Evolutionary conservation across 1,284 basidiomycete genomes (phyloP).

Genomic region (Leccinum huronense): DNA sequence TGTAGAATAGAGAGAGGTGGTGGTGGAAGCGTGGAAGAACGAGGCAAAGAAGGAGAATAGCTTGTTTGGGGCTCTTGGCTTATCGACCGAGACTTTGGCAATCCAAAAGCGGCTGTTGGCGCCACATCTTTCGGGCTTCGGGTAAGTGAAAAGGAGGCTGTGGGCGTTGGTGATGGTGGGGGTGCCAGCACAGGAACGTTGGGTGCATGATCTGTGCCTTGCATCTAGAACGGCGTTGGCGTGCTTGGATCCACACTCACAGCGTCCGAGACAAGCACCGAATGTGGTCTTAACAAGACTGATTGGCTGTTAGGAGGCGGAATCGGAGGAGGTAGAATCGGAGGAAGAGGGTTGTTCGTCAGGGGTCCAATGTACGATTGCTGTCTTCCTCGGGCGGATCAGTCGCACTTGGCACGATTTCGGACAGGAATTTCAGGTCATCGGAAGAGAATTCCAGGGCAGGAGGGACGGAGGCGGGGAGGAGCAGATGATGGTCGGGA

Average conservation of each 20-base stretch:
- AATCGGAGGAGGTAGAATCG: background rate
- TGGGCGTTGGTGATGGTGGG: slow-evolving; percentile 20
- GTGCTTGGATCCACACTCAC: background rate
- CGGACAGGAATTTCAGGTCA: slow-evolving; percentile 72
- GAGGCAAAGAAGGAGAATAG: slow-evolving; percentile 12
- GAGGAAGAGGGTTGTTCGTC: slow-evolving; percentile 39
- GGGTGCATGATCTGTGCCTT: background rate
- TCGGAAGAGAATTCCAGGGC: slow-evolving; percentile 65
- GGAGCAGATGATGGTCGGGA: too few relatives aligned
- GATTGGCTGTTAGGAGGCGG: background rate
- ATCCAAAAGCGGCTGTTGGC: slow-evolving; percentile 2
- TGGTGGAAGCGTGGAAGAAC: slow-evolving; percentile 15
- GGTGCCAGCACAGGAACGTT: slow-evolving; percentile 15
- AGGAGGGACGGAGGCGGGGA: too few relatives aligned
- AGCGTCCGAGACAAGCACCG: background rate
- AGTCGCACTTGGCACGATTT: slow-evolving; percentile 59
- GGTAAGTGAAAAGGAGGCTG: slow-evolving; percentile 6
- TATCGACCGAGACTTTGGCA: slow-evolving; percentile 2
- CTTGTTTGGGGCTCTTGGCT: slow-evolving; percentile 8
- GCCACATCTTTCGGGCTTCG: slow-evolving; percentile 11
- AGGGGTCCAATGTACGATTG: slow-evolving; percentile 37
- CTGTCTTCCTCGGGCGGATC: slow-evolving; percentile 43
- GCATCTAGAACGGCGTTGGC: background rate
- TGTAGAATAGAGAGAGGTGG: slow-evolving; percentile 22
- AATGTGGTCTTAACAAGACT: background rate